Conservation (phyloP, 202 grass and related monocot genomes). For the Brachypodium distachyon region DNA sequence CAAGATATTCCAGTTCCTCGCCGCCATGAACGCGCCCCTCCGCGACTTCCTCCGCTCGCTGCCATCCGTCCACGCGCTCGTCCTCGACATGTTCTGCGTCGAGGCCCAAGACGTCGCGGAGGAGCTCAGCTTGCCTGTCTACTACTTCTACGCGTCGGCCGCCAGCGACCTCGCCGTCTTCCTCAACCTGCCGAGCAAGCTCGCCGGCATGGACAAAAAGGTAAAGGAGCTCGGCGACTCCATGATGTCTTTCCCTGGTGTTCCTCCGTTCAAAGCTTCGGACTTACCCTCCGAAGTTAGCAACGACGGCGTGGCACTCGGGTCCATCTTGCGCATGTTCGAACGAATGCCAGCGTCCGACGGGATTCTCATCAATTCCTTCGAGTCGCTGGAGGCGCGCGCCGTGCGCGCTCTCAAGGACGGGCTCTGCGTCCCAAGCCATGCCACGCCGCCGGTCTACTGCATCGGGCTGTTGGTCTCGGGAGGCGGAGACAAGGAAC, state of each 20-base stretch:
- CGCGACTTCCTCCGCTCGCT: conserved; percentile 27
- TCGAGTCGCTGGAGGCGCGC: conserved; percentile 26
- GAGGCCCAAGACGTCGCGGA: conserved; percentile 28
- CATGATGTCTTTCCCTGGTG: conserved; percentile 1
- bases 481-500: neutral
- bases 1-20: neutral
- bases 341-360: neutral
- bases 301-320: neutral
- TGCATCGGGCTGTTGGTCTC: conserved; percentile 48
- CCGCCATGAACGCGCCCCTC: conserved; percentile 23
- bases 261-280: conserved; percentile 29
- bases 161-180: conserved; percentile 29
- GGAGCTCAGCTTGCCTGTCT: conserved; percentile 42
- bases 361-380: conserved; percentile 49
- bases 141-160: conserved; percentile 31
- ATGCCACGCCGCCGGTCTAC: conserved; percentile 33
- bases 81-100: conserved; percentile 63
- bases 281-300: neutral
- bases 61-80: conserved; percentile 25
- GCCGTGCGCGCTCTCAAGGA: conserved; percentile 25
- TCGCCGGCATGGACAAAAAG: neutral
- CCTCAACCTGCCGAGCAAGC: conserved; percentile 10
- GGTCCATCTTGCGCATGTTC: neutral
- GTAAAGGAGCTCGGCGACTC: conserved; percentile 6
- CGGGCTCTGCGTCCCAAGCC: conserved; percentile 23